Conservation (phyloP, 768 basidiomycete species). For the Lyophyllum decastes region DNA sequence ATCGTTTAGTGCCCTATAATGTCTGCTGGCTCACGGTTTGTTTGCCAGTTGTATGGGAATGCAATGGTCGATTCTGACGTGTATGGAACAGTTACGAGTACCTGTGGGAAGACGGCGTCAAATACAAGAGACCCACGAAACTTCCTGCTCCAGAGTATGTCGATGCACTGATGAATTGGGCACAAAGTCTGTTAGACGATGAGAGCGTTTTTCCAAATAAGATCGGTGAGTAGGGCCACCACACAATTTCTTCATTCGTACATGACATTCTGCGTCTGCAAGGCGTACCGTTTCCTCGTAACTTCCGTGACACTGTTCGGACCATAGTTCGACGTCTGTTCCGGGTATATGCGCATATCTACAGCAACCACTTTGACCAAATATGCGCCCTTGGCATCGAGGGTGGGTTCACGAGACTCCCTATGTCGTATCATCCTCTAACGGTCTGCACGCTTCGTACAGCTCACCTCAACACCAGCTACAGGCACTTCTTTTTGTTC, state of each 20-base stretch:
- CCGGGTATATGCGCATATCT: constrained; percentile 97
- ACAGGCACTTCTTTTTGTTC: constrained; percentile 97
- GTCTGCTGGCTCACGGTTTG: constrained; percentile 92
- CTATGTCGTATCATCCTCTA: not conserved
- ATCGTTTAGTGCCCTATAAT: constrained; percentile 82
- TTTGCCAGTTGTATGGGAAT: not conserved
- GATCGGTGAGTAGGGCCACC: constrained; percentile 61
- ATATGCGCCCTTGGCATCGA: constrained; percentile 98
- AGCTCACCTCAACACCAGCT: constrained; percentile 99
- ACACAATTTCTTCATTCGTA: not conserved
- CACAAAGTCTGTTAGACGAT: constrained; percentile 90
- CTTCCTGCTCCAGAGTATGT: constrained; percentile 96
- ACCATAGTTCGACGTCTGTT: constrained; percentile 92
- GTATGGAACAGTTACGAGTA: constrained; percentile 75
- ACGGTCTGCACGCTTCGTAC: not conserved
- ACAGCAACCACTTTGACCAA: constrained; percentile 99
- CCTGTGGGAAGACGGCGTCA: constrained; percentile 90
- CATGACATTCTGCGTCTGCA: not conserved
- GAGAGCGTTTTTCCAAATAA: constrained; percentile 91
- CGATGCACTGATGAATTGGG: constrained; percentile 99
- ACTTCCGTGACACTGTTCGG: constrained; percentile 88
- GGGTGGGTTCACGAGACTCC: constrained; percentile 50
- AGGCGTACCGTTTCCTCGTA: constrained; percentile 91
- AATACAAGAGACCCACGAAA: constrained; percentile 89
- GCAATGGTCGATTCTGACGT: not conserved